These are phyloP conservation scores for Leucaena leucocephala DNA, from an alignment of 306 rosid genomes.

Conservation along the genomic window DNA sequence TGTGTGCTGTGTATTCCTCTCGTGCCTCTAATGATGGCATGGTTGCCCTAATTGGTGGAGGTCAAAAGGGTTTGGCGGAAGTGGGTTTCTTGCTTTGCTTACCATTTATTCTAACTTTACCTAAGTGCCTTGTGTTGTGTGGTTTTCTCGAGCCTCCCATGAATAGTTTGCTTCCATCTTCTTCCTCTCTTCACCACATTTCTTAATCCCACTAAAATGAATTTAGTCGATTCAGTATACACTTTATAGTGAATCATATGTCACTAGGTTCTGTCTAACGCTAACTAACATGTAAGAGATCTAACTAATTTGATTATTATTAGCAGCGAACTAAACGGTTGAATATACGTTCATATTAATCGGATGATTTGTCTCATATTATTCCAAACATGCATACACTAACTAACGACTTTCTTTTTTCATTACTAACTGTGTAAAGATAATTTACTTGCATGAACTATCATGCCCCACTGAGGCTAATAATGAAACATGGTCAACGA, in stretches of 20 bases:
- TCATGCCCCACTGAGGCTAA: neutral
- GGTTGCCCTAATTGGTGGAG: constrained; percentile 52
- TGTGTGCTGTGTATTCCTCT: neutral
- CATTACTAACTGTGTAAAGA: neutral
- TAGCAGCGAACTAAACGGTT: neutral
- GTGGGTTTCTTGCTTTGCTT: constrained; percentile 38
- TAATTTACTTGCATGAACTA: neutral
- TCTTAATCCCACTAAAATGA: neutral
- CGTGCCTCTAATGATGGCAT: constrained; percentile 46
- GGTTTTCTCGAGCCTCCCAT: constrained; percentile 34
- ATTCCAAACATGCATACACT: neutral
- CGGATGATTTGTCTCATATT: neutral
- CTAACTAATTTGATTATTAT: neutral
- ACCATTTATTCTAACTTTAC: constrained; percentile 21
- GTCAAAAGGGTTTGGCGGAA: constrained; percentile 48
- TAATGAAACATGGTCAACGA: constrained; percentile 8
- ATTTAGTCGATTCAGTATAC: too few species aligned
- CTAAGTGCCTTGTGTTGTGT: constrained; percentile 27
- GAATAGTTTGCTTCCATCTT: neutral
- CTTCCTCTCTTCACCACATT: neutral
- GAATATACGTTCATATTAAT: neutral
- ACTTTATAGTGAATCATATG: too few species aligned
- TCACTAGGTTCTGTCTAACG: neutral
- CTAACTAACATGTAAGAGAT: neutral
- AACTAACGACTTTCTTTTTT: neutral